Percentiles rank a stretch among this genome's conserved stretches.
These are phyloP conservation scores for Cercospora sp. DNA, from an alignment of 2,329 filamentous ascomycete genomes.

Conservation along the genomic window DNA sequence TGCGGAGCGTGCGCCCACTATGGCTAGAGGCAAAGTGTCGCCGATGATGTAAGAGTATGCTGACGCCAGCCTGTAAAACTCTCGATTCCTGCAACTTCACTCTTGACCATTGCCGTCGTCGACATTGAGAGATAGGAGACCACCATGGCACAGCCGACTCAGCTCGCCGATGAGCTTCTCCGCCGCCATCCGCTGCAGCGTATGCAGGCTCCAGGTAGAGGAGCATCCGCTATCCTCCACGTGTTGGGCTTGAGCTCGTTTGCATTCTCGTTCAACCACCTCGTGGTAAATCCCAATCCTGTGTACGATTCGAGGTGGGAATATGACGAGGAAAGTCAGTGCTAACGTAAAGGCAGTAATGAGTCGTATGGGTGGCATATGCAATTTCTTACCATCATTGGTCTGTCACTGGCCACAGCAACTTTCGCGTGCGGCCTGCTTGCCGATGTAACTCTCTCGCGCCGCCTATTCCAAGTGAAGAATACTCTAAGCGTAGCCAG, in stretches of 20 bases:
- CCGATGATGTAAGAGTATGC: background rate
- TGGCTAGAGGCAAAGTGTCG: background rate
- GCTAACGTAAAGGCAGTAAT: constrained; percentile 45
- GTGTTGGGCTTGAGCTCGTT: constrained; percentile 49
- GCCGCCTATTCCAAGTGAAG: constrained; percentile 63
- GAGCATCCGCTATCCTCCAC: constrained; percentile 64
- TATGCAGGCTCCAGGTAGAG: constrained; percentile 63
- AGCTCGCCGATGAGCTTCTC: constrained; percentile 32
- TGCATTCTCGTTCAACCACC: constrained; percentile 47
- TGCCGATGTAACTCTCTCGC: constrained; percentile 63
- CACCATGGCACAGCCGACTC: constrained; percentile 18
- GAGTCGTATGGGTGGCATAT: constrained; percentile 67
- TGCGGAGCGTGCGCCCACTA: background rate
- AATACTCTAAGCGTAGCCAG: constrained; percentile 66
- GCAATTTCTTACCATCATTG: constrained; percentile 74
- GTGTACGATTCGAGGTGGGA: constrained; percentile 32
- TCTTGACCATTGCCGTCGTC: background rate
- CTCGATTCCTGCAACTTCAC: background rate
- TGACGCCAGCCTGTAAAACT: background rate
- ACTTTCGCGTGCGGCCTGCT: constrained; percentile 64
- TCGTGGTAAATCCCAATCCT: constrained; percentile 40
- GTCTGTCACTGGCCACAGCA: constrained; percentile 60
- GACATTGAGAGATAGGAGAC: background rate
- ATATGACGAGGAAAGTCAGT: background rate
- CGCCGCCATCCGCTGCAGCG: constrained; percentile 64